phyloP scores from a whole-genome alignment of 768 basidiomycete genomes.

The Lactifluus volemus region DNA sequence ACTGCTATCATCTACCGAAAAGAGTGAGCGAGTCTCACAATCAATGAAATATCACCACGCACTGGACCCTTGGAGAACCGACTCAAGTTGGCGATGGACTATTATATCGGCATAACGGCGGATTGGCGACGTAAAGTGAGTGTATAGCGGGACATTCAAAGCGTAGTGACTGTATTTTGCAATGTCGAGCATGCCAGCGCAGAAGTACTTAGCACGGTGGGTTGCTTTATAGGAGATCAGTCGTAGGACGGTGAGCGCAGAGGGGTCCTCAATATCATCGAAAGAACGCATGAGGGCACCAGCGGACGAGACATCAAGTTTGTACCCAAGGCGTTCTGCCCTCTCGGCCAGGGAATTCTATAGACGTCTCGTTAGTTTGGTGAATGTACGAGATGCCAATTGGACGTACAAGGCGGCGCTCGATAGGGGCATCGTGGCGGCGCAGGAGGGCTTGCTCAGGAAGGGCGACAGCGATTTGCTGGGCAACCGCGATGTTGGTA shows the following conservation, averaged over 20 bases:
- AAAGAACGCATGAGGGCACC: slow-evolving; percentile 82
- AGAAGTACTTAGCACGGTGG: slow-evolving; percentile 95
- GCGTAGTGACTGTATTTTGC: slow-evolving; percentile 95
- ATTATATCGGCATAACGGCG: slow-evolving; percentile 90
- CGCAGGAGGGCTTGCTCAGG: slow-evolving; percentile 97
- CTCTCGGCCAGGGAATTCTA: slow-evolving; percentile 74
- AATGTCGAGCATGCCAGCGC: slow-evolving; percentile 97
- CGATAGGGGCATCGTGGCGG: slow-evolving; percentile 88
- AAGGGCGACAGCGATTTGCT: slow-evolving; percentile 86
- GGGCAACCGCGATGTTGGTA: slow-evolving; percentile 83
- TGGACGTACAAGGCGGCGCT: slow-evolving; percentile 71
- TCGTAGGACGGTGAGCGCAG: slow-evolving; percentile 71
- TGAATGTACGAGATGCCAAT: background rate
- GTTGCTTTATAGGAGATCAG: slow-evolving; percentile 87
- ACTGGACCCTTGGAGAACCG: slow-evolving; percentile 68
- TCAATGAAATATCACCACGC: slow-evolving; percentile 23
- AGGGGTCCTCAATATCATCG: slow-evolving; percentile 60
- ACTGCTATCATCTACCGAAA: slow-evolving; percentile 26
- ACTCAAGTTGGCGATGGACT: slow-evolving; percentile 94
- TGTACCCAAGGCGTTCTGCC: slow-evolving; percentile 74
- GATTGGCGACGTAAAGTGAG: slow-evolving; percentile 88
- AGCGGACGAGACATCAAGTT: slow-evolving; percentile 70
- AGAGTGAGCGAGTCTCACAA: background rate
- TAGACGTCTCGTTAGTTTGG: slow-evolving; percentile 3
- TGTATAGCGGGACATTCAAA: slow-evolving; percentile 84